Conservation (phyloP, 1,284 basidiomycete genomes). For the Vanrija pseudolonga region DNA sequence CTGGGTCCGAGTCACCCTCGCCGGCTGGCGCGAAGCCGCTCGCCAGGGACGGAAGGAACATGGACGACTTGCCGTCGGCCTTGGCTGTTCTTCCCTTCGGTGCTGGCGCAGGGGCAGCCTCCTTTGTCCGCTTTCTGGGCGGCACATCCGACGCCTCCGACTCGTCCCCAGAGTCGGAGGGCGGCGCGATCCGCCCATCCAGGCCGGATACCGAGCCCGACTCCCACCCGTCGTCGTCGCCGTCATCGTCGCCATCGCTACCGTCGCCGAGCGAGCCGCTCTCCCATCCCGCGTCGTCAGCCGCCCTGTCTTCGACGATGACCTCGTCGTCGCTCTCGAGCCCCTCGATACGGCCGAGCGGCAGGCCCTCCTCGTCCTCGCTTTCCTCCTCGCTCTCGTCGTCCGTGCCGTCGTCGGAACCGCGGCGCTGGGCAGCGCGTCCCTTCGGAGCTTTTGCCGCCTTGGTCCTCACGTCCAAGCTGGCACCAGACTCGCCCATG, state of each 20-base stretch:
- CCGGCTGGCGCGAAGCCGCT: constrained; percentile 73
- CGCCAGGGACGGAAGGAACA: constrained; percentile 82
- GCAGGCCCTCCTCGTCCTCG: constrained; percentile 15
- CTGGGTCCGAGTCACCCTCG: constrained; percentile 69
- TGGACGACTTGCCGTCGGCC: constrained; percentile 55
- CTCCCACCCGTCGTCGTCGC: constrained; percentile 56
- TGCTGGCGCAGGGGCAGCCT: constrained; percentile 3
- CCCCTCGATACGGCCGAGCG: not conserved
- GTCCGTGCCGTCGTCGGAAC: constrained; percentile 5
- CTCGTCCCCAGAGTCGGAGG: constrained; percentile 28
- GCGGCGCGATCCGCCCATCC: constrained; percentile 11
- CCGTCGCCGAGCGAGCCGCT: constrained; percentile 31
- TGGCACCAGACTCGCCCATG: constrained; percentile 40
- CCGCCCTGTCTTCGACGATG: constrained; percentile 43
- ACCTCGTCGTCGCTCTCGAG: constrained; percentile 20
- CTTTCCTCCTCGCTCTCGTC: constrained; percentile 9
- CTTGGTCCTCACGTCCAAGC: constrained; percentile 20
- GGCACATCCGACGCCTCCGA: constrained; percentile 27
- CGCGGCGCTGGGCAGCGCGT: constrained; percentile 2
- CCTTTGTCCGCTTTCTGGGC: constrained; percentile 23
- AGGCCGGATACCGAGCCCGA: constrained; percentile 45
- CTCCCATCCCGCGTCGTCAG: constrained; percentile 59
- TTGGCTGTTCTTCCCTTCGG: constrained; percentile 10
- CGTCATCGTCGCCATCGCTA: constrained; percentile 20
- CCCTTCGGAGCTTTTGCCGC: constrained; percentile 1